These are phyloP conservation scores for Bassia scoparia DNA, from an alignment of 148 eudicot genomes.

Conservation along the genomic window DNA sequence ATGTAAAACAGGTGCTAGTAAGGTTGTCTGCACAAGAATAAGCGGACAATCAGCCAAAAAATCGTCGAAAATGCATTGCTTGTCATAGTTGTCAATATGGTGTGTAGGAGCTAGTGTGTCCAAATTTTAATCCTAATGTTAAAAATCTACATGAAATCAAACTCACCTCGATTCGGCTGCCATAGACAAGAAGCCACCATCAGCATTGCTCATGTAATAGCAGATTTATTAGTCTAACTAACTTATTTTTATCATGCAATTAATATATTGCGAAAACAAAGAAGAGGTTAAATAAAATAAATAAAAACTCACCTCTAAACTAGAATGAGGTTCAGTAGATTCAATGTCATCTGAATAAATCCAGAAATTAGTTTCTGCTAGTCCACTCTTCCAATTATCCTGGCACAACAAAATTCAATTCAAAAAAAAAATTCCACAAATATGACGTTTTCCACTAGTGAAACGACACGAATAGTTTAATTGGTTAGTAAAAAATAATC, in stretches of 20 bases:
- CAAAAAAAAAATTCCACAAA: too few species aligned
- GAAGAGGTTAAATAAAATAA: slow-evolving; percentile 10
- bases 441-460: too few species aligned
- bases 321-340: slow-evolving; percentile 31
- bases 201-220: slow-evolving; percentile 40
- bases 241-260: neutral
- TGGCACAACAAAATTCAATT: slow-evolving; percentile 16
- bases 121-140: too few species aligned
- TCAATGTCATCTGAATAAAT: slow-evolving; percentile 38
- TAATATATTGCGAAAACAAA: neutral
- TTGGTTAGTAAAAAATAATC: slow-evolving; percentile 5
- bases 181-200: slow-evolving; percentile 61
- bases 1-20: neutral
- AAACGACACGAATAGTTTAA: neutral
- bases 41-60: neutral
- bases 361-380: slow-evolving; percentile 51
- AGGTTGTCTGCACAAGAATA: slow-evolving; percentile 1
- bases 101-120: too few species aligned
- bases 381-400: slow-evolving; percentile 63
- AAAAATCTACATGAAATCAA: too few species aligned
- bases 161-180: slow-evolving; percentile 63
- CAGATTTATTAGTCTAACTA: neutral
- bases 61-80: too few species aligned
- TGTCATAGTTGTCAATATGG: too few species aligned
- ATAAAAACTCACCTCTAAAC: slow-evolving; percentile 45